Percentiles rank a stretch among this genome's conserved stretches.
Conservation (phyloP, 768 basidiomycete genomes). For the Pisolithus sp. region DNA sequence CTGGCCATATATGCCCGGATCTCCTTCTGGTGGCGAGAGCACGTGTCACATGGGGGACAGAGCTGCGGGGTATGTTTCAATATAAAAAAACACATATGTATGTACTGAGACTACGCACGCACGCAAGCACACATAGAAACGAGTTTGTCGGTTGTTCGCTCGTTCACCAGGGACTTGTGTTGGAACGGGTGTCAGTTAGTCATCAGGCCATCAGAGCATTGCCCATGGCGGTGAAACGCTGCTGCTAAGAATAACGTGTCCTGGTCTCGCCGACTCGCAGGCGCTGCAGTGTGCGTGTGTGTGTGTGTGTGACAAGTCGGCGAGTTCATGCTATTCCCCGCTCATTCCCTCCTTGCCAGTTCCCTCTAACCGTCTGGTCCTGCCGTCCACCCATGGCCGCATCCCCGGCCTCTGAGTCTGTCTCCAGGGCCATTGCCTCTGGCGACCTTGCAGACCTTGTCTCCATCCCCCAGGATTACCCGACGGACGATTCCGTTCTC, state of each 20-base stretch:
- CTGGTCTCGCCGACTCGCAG: background rate
- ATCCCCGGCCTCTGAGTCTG: constrained; percentile 18
- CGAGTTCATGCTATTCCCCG: constrained; percentile 4
- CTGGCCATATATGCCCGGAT: no score
- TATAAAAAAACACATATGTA: no score
- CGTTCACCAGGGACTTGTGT: no score
- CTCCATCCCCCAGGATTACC: constrained; percentile 32
- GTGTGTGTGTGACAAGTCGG: background rate
- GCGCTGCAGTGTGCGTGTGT: background rate
- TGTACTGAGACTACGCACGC: no score
- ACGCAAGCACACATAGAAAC: no score
- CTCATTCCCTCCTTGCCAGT: constrained; percentile 1
- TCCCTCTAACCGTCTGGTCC: constrained; percentile 2
- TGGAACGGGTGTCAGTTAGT: background rate
- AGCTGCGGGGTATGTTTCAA: no score
- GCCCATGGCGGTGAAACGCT: constrained; percentile 4
- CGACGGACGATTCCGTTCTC: constrained; percentile 52
- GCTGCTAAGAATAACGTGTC: constrained; percentile 14
- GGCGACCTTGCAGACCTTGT: constrained; percentile 47
- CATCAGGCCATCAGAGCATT: constrained; percentile 1
- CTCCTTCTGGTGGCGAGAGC: no score
- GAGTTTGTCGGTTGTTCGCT: no score
- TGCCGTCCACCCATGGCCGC: constrained; percentile 33
- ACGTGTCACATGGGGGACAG: no score
- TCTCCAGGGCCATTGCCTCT: constrained; percentile 35